Base-by-base conservation (phyloP, 2,329 filamentous ascomycete species). In the Lasiodiplodia hormozganensis region DNA sequence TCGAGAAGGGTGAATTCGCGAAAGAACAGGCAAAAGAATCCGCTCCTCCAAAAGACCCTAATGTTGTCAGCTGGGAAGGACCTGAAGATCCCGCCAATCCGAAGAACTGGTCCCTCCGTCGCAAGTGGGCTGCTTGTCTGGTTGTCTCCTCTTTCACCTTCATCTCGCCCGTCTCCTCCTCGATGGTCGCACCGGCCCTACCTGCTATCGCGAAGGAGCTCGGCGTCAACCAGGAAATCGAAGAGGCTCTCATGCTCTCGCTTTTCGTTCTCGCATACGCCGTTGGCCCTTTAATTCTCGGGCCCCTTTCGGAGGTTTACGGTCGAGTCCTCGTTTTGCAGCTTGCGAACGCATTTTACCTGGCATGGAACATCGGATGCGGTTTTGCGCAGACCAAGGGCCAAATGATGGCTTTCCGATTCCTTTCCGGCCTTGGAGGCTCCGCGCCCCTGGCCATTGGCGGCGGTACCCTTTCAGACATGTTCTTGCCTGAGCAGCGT, bases 401-500 rank as follows among this genome's bases (percentile, higher is more conserved):
- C 0, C 77, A 80, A 49, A 71, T 81, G 38, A 74, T 81, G 31
- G 78, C 76, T 0, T 78, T 79, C 56, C 74, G 79, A 1, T 81
- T 81, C 62, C 69, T 81, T 0, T 74, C 74, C 66, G 79, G 79
- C 0, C 69, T 81, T 5, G 79, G 79, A 2, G 79, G 79, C n/a
- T 76, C 73, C 12, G 79, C 79, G 1, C 77, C 78, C 2, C 70
- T 81, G 12, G 77, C 78, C n/a, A 77, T 80, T 52, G 79, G 79
- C 69, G 79, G 78, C 51, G 77, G 78, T 23, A 47, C 79, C 10
- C 73, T 82, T 4, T 83, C 84, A 62, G 89, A 91, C 73, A 83
- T 86, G 38, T 91, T 88, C 79, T 78, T 76, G 11, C 81, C 89
- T 0, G 89, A 90, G 73, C 82, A 91, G 76, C 85, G 89, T 71